These are phyloP conservation scores for Esteya vermicola DNA, from an alignment of 2,329 filamentous ascomycete genomes.

Conservation along the genomic window DNA sequence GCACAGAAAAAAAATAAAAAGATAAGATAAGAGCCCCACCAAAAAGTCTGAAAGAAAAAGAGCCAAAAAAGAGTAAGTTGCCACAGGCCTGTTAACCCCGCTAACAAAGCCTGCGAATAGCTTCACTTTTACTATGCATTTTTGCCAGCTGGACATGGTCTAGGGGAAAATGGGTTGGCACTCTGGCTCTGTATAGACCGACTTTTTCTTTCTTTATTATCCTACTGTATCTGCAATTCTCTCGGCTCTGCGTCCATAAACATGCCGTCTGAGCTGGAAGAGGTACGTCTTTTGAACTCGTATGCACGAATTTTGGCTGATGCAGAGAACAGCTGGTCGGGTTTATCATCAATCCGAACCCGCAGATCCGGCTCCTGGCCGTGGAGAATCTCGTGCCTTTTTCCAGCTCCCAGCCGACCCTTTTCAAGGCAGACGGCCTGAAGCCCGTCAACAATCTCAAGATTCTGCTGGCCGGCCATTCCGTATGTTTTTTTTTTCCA, in stretches of 20 bases:
- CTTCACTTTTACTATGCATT: conserved; percentile 1
- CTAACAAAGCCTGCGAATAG: conserved; percentile 6
- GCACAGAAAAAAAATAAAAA: conserved; percentile 1
- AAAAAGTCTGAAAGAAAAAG: conserved; percentile 1
- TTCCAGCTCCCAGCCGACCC: conserved; percentile 52
- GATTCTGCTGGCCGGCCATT: conserved; percentile 69
- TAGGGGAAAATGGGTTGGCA: too few relatives aligned
- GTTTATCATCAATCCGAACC: conserved; percentile 85
- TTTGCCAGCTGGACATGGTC: too few relatives aligned
- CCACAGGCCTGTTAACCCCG: conserved; percentile 5
- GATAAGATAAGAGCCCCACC: conserved; percentile 2
- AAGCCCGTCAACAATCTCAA: conserved; percentile 78
- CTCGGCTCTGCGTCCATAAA: too few relatives aligned
- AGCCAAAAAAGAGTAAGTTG: conserved; percentile 4
- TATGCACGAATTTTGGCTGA: background rate
- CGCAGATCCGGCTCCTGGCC: conserved; percentile 75
- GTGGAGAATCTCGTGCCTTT: conserved; percentile 80
- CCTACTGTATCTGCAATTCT: too few relatives aligned
- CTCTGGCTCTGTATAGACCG: too few relatives aligned
- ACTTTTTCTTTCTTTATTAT: too few relatives aligned
- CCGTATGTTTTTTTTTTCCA: conserved; percentile 44
- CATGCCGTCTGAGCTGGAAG: conserved; percentile 67
- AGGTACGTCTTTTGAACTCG: conserved; percentile 31
- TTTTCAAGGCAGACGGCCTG: conserved; percentile 74
- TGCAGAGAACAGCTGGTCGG: conserved; percentile 55